Conservation (phyloP, 495 filamentous ascomycete species). For the Jackrogersella minutella region DNA sequence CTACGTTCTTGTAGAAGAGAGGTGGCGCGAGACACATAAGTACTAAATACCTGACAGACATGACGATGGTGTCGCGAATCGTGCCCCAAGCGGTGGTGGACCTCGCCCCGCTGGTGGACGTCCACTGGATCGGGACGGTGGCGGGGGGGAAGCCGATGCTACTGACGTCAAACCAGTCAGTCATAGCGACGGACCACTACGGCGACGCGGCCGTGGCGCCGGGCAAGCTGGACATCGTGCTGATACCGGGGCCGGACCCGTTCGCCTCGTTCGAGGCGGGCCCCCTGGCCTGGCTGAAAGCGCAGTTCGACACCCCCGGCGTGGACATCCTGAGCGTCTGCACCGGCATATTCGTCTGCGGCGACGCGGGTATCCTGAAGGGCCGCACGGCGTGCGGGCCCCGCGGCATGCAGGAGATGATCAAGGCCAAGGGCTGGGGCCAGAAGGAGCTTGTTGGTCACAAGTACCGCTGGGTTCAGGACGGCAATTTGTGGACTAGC, state of each 20-base stretch:
- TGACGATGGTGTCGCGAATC: constrained; percentile 37
- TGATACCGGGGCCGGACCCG: constrained; percentile 63
- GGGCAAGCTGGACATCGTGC: constrained; percentile 61
- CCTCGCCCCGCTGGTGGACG: constrained; percentile 51
- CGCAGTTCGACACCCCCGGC: constrained; percentile 46
- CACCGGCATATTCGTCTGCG: constrained; percentile 59
- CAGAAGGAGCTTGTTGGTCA: constrained; percentile 56
- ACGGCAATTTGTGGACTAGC: constrained; percentile 69
- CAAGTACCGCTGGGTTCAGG: constrained; percentile 57
- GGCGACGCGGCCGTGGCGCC: constrained; percentile 53
- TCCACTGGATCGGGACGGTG: constrained; percentile 55
- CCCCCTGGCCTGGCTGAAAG: constrained; percentile 56
- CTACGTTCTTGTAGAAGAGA: not conserved
- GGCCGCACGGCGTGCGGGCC: constrained; percentile 61
- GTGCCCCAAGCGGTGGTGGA: constrained; percentile 49
- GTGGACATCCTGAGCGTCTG: constrained; percentile 64
- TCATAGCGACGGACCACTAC: constrained; percentile 53
- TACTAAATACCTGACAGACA: constrained; percentile 32
- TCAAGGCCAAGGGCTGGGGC: constrained; percentile 56
- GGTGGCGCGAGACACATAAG: not conserved
- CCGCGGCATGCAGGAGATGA: constrained; percentile 53
- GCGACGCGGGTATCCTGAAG: constrained; percentile 59
- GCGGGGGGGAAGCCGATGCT: constrained; percentile 38
- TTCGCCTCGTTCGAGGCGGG: constrained; percentile 41
- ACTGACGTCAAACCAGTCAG: constrained; percentile 47